Base-by-base conservation (phyloP, 148 eudicot genomes). In the Cornus kousa region DNA sequence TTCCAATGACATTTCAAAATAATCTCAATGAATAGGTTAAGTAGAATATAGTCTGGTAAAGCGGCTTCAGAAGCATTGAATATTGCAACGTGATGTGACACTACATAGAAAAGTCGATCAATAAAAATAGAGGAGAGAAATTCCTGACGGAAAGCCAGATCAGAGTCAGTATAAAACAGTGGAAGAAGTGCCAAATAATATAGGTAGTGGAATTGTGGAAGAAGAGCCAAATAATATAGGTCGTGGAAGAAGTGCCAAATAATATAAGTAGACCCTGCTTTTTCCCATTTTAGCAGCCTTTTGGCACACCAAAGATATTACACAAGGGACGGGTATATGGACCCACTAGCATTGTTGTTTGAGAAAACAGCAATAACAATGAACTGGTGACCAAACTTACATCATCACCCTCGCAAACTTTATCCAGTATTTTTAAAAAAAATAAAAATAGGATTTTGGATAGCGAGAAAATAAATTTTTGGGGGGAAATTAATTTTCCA, bases 1-100 rank as follows among this genome's bases (percentile, higher is more conserved):
- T 60, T 68, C 53, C 79, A 65, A 69, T 50, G 31, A 77, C 40
- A 68, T 60, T 17, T 74, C 66, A 22, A 50, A 57, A 33, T 62
- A 40, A 43, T 40, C 48, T 55, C 50, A 70, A 68, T 50, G 40
- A 77, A 72, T 50, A 67, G 13, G 20, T 76, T 3, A 19, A 13
- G 19, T 23, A 76, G 6, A 5, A 28, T 20, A 48, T 16, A 67
- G 11, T 5, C 31, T n/a, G 0, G 79, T 48, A 46, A 5, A 76
- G 7, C 72, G 24, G 23, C 39, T 46, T 17, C 19, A 46, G 4
- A 76, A 32, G 16, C 5, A 16, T 20, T 2, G 23, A 28, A 46
- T 68, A 46, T 17, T 57, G 11, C 59, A 17, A 74, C 62, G 37
- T 50, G 9, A 67, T 8, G 13, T 50, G 50, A 69, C 20, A 9